phyloP scores from a whole-genome alignment of 495 filamentous ascomycete species.

The Hypoxylon crocopeplum region DNA sequence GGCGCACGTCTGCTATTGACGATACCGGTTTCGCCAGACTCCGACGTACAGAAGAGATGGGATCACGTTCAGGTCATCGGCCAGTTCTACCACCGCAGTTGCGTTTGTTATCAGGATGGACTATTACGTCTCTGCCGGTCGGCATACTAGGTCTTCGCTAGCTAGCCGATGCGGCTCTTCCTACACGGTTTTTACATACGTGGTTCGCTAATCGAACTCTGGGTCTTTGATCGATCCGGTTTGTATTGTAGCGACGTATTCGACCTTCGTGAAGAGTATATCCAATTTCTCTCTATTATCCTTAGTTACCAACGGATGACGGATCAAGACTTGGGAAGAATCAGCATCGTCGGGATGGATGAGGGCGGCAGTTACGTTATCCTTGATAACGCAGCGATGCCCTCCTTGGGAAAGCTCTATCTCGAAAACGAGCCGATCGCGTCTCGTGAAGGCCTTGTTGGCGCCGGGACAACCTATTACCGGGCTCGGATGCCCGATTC shows the following conservation, averaged over 20 bases:
- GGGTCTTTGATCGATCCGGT: slow-evolving; percentile 53
- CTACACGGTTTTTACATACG: slow-evolving; percentile 47
- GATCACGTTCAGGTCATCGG: slow-evolving; percentile 36
- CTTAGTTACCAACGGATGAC: slow-evolving; percentile 39
- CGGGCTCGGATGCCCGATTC: slow-evolving; percentile 32
- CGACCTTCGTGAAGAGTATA: slow-evolving; percentile 45
- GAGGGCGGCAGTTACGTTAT: slow-evolving; percentile 29
- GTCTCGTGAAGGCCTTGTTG: slow-evolving; percentile 31
- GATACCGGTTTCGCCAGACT: slow-evolving; percentile 18
- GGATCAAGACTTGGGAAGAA: slow-evolving; percentile 30
- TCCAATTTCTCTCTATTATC: slow-evolving; percentile 40
- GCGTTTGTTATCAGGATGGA: slow-evolving; percentile 34
- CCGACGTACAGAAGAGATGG: slow-evolving; percentile 27
- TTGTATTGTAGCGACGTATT: slow-evolving; percentile 47
- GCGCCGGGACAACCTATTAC: slow-evolving; percentile 38
- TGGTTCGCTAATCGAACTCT: slow-evolving; percentile 43
- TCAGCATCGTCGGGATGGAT: slow-evolving; percentile 28
- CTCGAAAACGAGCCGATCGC: slow-evolving; percentile 37
- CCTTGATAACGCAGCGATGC: slow-evolving; percentile 10
- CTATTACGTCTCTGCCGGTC: slow-evolving; percentile 36
- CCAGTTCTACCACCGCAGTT: slow-evolving; percentile 24
- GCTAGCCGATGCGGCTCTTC: slow-evolving; percentile 37
- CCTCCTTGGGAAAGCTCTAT: slow-evolving; percentile 36
- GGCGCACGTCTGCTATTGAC: slow-evolving; percentile 27
- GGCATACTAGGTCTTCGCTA: slow-evolving; percentile 35